Base-by-base conservation (phyloP, 1,284 basidiomycete genomes). In the Moesziomyces globuligerus region DNA sequence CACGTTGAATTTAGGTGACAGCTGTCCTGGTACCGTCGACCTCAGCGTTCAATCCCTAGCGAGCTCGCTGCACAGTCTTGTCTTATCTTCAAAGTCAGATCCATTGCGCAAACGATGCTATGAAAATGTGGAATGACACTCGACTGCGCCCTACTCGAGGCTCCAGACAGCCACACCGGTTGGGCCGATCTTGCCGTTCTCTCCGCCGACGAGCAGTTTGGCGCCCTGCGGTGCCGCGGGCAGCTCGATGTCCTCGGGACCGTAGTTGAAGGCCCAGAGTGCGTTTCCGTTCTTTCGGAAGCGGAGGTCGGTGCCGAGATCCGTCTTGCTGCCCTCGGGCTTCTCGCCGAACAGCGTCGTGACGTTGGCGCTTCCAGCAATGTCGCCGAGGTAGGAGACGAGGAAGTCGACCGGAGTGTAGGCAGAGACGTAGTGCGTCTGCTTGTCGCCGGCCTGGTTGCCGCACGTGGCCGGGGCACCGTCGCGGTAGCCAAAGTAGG, bases 241-340 rank as follows among this genome's bases (percentile, higher is more conserved):
- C 10, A 74, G 56, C 9, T 72, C 48, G n/a, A 56, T 29, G 36
- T 61, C 46, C 8, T 59, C 49, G 8, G 54, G 60, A 29, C 60
- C 67, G 48, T 75, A 75, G 47, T 75, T 72, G 61, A 73, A 67
- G 3, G 73, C 70, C 56, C 51, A 75, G 6, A 75, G 46, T 3
- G 66, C 71, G 18, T 73, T 67, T 4, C 66, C 73, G 37, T 60
- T 65, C 39, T 44, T 50, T 24, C 56, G 40, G 44, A 73, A 57
- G 13, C 73, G 66, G 23, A 75, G 28, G 21, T 72, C 59, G 1
- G 24, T 51, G 6, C 72, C 72, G 2, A 75, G 40, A 44, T 72
- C 68, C 15, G 49, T 53, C 32, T 44, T 43, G 39, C 25, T 43
- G 6, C 47, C 59, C 21, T 48, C 4, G 0, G 44, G 48, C 17